A percentile compares a stretch with the other conserved stretches of the same genome.
Evolutionary conservation across 371 early-diverging fungal species (phyloP).

Genomic region (Actinomortierella ambigua): DNA sequence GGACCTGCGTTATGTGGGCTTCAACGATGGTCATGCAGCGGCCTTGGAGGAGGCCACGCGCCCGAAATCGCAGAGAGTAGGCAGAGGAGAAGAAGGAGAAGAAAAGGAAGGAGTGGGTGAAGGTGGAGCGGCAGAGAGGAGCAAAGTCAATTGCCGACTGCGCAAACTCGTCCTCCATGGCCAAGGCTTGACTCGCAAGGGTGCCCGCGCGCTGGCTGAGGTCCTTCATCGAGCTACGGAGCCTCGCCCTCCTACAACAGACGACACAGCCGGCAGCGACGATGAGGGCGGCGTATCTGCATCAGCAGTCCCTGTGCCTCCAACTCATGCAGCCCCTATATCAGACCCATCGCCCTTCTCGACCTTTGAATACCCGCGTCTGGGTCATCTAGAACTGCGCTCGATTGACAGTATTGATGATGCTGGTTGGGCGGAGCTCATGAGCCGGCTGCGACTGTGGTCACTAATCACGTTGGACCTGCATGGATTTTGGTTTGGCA

Average conservation of each 20-base stretch:
- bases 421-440: constrained; percentile 26
- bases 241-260: neutral
- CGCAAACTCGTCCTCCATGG: constrained; percentile 40
- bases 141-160: constrained; percentile 11
- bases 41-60: constrained; percentile 38
- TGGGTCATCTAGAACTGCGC: constrained; percentile 30
- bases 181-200: constrained; percentile 24
- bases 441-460: constrained; percentile 14
- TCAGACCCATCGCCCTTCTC: constrained; percentile 8
- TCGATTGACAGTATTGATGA: constrained; percentile 34
- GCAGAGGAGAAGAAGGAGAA: too few relatives aligned
- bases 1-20: constrained; percentile 30
- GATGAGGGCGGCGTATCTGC: neutral
- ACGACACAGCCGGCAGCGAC: neutral
- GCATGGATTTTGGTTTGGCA: constrained; percentile 34
- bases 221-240: constrained; percentile 24
- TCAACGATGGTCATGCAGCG: constrained; percentile 38
- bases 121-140: neutral
- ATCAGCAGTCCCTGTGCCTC: too few relatives aligned
- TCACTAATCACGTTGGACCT: constrained; percentile 25
- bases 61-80: too few relatives aligned
- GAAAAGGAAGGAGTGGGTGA: neutral
- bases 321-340: neutral
- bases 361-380: constrained; percentile 16
- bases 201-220: constrained; percentile 23